Evolutionary conservation across 257 asterid species (phyloP), one percentile per base, ranked within the genome.

Genomic region (Thymus quinquecostatus): DNA sequence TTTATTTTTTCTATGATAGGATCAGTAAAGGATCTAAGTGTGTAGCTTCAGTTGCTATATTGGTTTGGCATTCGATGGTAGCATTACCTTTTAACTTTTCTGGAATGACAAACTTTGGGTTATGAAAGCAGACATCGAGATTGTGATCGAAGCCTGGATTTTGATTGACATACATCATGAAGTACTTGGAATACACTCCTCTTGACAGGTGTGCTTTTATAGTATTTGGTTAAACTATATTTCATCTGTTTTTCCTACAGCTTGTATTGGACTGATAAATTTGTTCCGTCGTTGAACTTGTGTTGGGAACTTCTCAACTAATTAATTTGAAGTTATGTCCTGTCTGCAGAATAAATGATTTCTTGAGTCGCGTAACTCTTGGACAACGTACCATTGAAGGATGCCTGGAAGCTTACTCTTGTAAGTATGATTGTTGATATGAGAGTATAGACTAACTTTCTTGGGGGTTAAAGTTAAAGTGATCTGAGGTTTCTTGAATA

Each of bases 371-470:
- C 50, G 84, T 95, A 76, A 84, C 91, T 83, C 97, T 95, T 77
- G 99, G 98, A 75, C 96, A 88, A 63, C 94, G 96, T 27, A 87
- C 96, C 12, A 85, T 95, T 73, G 86, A 74, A 85, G 98, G 96
- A 56, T 86, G 91, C 82, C 81, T 95, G 8, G 99, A 95, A 78
- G 96, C 99, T 36, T 95, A 89, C 84, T 95, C 98, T 57, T 95
- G 98, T 95, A 83, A 82, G 99, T 84, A 68, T 34, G 55, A 66
- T 71, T 56, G 73, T 33, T 48, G 60, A 27, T 36, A 32, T 63
- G 60, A 21, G 55, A 53, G 63, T 30, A 13, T n/a, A 57, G 27
- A 6, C 36, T 77, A 57, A 33, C 54, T 66, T 57, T 68, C 2
- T 43, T 32, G 63, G 68, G 65, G 49, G 49, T 44, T 8, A 8